phyloP scores from a whole-genome alignment of 768 basidiomycete species.

The Sporobolomyces phaffii region DNA sequence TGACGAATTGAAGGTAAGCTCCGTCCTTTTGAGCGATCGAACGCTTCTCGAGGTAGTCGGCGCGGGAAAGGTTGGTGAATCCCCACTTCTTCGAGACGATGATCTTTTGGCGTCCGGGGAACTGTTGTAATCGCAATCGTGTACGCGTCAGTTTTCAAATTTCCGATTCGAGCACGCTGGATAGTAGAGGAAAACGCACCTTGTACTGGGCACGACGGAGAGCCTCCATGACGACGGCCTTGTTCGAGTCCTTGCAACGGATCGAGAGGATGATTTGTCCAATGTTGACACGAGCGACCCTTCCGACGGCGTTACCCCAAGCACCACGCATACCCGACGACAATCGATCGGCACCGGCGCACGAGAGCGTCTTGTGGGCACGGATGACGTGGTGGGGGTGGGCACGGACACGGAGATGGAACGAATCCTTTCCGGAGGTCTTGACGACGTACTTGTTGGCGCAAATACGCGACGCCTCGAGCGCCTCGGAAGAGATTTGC shows the following conservation, averaged over 20 bases:
- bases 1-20: constrained; percentile 89
- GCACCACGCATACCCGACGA: constrained; percentile 99
- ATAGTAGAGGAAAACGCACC: constrained; percentile 44
- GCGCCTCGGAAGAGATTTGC: constrained; percentile 87
- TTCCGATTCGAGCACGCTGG: no score
- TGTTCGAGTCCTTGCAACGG: constrained; percentile 82
- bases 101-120: constrained; percentile 97
- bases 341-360: constrained; percentile 93
- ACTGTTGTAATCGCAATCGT: constrained; percentile 47
- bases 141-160: not conserved
- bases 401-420: constrained; percentile 93
- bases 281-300: constrained; percentile 91
- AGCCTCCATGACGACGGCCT: constrained; percentile 86
- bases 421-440: constrained; percentile 92
- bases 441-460: constrained; percentile 99
- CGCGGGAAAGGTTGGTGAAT: constrained; percentile 88
- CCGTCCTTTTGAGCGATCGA: constrained; percentile 71
- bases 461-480: constrained; percentile 97
- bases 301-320: constrained; percentile 98
- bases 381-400: constrained; percentile 99
- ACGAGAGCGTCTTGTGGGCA: constrained; percentile 99
- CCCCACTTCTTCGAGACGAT: constrained; percentile 80
- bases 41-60: constrained; percentile 64
- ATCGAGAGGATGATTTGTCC: constrained; percentile 90
- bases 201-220: constrained; percentile 97